Evolutionary conservation across 2,329 filamentous ascomycete species (phyloP), one percentile per base, ranked within the genome.

Genomic region (Penicillium crustosum): DNA sequence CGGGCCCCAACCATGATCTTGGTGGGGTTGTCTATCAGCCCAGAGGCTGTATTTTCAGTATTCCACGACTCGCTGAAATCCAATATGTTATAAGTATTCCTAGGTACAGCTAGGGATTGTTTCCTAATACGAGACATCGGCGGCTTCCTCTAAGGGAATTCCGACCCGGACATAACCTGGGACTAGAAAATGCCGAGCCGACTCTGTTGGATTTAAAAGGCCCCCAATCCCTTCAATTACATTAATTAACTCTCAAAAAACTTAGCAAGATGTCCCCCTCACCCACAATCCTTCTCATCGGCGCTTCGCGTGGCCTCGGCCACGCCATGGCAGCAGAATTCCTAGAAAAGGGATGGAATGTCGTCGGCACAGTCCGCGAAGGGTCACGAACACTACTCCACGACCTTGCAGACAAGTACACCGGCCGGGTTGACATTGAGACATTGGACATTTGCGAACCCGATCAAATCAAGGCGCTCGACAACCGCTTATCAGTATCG

Each of bases 271-370:
- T 52, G 49, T 35, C 19, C 29, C 6, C 17, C 31, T 44, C 49
- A 33, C 29, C 31, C 15, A 44, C 49, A 1, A 44, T 52, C 12
- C 49, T 52, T 35, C 39, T 52, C 15, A 33, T 52, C 19, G 49
- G 49, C 27, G 39, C 39, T 33, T 52, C 49, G 3, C 49, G 49
- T 35, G 49, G 49, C 19, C 49, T 44, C 42, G 49, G 49, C 27
- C 27, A 52, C 9, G 49, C 49, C 19, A 52, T 52, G 39, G 49
- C 27, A 4, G 21, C 29, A 8, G 49, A 52, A 44, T 52, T 52
- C 29, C 39, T 52, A n/a, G 19, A 52, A 33, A 52, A 10, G 38
- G 49, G 49, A 31, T 52, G 49, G 49, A 44, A 52, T 10, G 49
- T 52, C 21, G 31, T 43, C 10, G 49, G 49, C 6, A 52, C 49